These are phyloP conservation scores for Acacia pycnantha DNA, from an alignment of 331 rosid genomes.

Conservation along the genomic window DNA sequence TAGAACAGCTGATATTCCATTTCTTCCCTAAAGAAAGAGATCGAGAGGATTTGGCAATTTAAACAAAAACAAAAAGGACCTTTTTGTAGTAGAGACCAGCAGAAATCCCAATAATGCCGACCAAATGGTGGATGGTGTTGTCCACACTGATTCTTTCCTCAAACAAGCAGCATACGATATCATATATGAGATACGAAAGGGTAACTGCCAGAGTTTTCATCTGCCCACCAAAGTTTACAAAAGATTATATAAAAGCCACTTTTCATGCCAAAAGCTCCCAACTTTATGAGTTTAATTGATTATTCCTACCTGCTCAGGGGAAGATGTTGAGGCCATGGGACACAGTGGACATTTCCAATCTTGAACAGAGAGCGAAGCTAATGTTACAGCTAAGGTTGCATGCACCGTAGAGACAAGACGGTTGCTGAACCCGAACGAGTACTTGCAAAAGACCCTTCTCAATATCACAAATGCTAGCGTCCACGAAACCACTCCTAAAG, in stretches of 20 bases:
- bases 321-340: conserved; percentile 58
- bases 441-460: conserved; percentile 46
- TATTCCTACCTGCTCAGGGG: conserved; percentile 71
- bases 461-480: conserved; percentile 45
- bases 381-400: conserved; percentile 65
- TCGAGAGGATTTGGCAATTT: background rate
- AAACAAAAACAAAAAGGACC: conserved; percentile 42
- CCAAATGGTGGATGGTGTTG: conserved; percentile 72
- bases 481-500: conserved; percentile 74
- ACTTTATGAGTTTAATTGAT: background rate
- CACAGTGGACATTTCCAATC: conserved; percentile 83
- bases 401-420: conserved; percentile 70
- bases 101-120: conserved; percentile 75
- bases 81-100: conserved; percentile 70
- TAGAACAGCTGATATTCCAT: background rate
- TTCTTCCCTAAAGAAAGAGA: background rate
- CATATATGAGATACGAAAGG: conserved; percentile 76
- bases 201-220: conserved; percentile 58
- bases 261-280: background rate
- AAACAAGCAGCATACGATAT: conserved; percentile 67
- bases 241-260: background rate
- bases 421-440: conserved; percentile 68
- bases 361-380: conserved; percentile 64
- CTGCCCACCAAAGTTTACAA: conserved; percentile 37
- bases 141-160: conserved; percentile 55